Conservation (phyloP, 2,329 filamentous ascomycete genomes). For the Apiospora aurea region DNA sequence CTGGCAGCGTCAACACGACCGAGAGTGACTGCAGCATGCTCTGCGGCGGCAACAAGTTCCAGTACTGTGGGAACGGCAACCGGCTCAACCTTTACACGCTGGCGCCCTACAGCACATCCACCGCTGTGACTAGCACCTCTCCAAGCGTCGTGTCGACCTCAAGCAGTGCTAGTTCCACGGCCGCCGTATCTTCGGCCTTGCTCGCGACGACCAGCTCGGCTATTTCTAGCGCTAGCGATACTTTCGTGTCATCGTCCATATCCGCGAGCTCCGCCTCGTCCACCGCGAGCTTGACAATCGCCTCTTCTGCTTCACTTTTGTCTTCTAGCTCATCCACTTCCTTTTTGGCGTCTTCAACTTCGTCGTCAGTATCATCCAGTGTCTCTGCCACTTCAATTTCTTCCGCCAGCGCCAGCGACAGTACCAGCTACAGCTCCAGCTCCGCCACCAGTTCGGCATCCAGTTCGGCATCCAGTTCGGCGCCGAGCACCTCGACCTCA, state of each 20-base stretch:
- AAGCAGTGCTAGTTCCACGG: background rate
- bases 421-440: background rate
- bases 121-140: slow-evolving; percentile 29
- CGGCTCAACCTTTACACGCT: slow-evolving; percentile 33
- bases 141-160: background rate
- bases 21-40: slow-evolving; percentile 33
- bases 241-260: background rate
- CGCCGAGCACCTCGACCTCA: background rate
- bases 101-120: slow-evolving; percentile 28
- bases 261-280: background rate
- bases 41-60: slow-evolving; percentile 33
- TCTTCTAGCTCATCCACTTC: background rate
- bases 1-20: slow-evolving; percentile 26
- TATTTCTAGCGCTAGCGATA: background rate
- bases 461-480: background rate
- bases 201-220: background rate
- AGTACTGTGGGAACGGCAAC: slow-evolving; percentile 36
- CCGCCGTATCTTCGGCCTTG: background rate
- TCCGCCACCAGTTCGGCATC: background rate
- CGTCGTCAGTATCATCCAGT: background rate
- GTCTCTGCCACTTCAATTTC: background rate
- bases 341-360: background rate
- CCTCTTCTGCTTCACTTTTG: background rate
- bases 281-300: background rate
- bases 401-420: background rate